Evolutionary conservation across 768 basidiomycete genomes (phyloP).

Genomic region (Tricholoma terreum): DNA sequence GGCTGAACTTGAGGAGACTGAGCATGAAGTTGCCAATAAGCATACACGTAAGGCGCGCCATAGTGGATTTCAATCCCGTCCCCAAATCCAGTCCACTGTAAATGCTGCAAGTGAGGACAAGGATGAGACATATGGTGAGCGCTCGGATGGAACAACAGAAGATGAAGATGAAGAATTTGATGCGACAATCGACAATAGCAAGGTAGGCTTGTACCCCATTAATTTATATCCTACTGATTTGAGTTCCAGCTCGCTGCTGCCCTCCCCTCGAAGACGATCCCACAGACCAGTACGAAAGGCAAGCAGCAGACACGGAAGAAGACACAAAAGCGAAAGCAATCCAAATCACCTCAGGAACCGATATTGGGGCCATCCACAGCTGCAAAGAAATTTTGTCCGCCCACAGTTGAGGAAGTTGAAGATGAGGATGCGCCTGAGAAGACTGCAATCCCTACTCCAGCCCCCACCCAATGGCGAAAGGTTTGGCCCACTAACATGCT

Average conservation of each 20-base stretch:
- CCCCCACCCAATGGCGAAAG: too few species aligned
- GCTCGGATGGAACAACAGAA: neutral
- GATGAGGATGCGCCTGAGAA: neutral
- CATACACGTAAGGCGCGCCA: neutral
- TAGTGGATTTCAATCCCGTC: too few species aligned
- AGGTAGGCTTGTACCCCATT: neutral
- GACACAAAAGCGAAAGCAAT: neutral
- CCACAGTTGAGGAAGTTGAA: neutral
- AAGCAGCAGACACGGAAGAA: neutral
- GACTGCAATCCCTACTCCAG: too few species aligned
- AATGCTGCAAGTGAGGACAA: neutral
- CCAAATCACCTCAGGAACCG: neutral
- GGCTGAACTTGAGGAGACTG: neutral
- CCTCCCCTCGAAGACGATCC: neutral
- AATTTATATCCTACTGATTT: neutral
- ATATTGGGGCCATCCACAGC: too few species aligned
- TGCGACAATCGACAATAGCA: neutral
- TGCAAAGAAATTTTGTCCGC: neutral
- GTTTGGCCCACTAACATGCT: too few species aligned
- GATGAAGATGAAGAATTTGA: neutral
- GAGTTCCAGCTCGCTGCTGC: neutral
- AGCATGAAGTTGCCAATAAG: neutral
- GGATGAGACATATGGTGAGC: neutral
- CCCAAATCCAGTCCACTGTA: too few species aligned
- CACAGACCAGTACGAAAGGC: neutral